phyloP scores from a whole-genome alignment of 2,329 filamentous ascomycete genomes.

The Thelonectria blattea region DNA sequence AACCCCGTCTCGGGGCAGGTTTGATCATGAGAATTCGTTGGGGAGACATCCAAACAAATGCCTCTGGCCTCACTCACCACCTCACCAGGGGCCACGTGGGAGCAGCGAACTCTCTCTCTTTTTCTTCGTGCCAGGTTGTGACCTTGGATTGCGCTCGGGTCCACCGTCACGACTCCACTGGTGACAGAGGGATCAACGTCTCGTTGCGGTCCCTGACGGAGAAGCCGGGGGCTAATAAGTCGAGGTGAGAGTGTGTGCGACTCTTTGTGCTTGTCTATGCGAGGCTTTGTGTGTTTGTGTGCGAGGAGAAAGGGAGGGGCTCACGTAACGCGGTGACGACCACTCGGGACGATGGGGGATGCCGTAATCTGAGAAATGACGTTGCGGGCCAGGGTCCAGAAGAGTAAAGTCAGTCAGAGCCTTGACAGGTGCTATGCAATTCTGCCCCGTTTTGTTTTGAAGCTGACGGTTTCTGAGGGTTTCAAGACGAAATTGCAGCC shows the following conservation, averaged over 20 bases:
- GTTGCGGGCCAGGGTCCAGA: too few species aligned
- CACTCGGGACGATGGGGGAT: neutral
- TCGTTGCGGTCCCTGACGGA: neutral
- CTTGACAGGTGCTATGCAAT: too few species aligned
- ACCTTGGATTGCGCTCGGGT: slow-evolving; percentile 22
- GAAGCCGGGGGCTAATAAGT: slow-evolving; percentile 4
- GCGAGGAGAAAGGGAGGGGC: neutral
- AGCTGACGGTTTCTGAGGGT: too few species aligned
- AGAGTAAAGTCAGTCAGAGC: too few species aligned
- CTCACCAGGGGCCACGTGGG: slow-evolving; percentile 18
- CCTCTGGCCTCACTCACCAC: neutral
- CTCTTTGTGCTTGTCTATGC: neutral
- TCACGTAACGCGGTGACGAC: slow-evolving; percentile 15
- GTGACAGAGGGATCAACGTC: slow-evolving; percentile 9
- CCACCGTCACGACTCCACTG: slow-evolving; percentile 17
- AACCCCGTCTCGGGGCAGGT: neutral
- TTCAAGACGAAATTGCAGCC: neutral
- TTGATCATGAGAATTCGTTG: neutral
- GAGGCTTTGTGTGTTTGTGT: neutral
- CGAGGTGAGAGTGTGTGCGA: neutral
- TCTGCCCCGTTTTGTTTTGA: too few species aligned
- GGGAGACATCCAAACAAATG: slow-evolving; percentile 2
- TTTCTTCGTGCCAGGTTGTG: slow-evolving; percentile 21
- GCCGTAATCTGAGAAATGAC: neutral
- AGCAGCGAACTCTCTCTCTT: slow-evolving; percentile 6